A percentile compares a stretch with the other conserved stretches of the same genome.
Conservation (phyloP, 2,329 filamentous ascomycete genomes). For the Dactylellina parvicollis region DNA sequence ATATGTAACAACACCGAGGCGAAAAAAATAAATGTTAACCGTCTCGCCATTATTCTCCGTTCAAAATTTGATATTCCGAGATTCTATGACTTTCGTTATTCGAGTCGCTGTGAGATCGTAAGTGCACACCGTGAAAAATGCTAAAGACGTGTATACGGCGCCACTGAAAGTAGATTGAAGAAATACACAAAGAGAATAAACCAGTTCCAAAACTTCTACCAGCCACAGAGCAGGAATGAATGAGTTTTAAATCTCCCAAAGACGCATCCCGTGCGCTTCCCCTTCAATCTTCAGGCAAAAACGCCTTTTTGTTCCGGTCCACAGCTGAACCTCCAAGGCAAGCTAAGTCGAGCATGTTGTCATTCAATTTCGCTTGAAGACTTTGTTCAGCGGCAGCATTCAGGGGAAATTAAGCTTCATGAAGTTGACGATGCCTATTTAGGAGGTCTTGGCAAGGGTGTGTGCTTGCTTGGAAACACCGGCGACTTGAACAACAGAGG, state of each 20-base stretch:
- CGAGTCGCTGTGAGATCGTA: no score
- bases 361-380: conserved; percentile 37
- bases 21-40: not conserved
- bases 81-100: no score
- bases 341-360: conserved; percentile 19
- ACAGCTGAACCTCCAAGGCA: conserved; percentile 5
- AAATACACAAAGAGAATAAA: not conserved
- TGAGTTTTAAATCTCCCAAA: conserved; percentile 28
- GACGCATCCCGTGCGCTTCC: not conserved
- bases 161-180: not conserved
- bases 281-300: conserved; percentile 23
- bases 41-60: conserved; percentile 25
- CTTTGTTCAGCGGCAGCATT: conserved; percentile 24
- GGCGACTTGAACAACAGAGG: conserved; percentile 30
- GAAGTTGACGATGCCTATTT: conserved; percentile 21
- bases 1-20: conserved; percentile 6
- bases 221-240: not conserved
- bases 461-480: conserved; percentile 26
- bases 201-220: no score
- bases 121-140: no score
- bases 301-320: conserved; percentile 21
- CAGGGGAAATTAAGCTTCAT: conserved; percentile 9
- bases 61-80: not conserved
- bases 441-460: conserved; percentile 1
- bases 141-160: not conserved